phyloP scores from a whole-genome alignment of 225 moss, liverwort and hornwort species.

The Takakia lepidozioides region DNA sequence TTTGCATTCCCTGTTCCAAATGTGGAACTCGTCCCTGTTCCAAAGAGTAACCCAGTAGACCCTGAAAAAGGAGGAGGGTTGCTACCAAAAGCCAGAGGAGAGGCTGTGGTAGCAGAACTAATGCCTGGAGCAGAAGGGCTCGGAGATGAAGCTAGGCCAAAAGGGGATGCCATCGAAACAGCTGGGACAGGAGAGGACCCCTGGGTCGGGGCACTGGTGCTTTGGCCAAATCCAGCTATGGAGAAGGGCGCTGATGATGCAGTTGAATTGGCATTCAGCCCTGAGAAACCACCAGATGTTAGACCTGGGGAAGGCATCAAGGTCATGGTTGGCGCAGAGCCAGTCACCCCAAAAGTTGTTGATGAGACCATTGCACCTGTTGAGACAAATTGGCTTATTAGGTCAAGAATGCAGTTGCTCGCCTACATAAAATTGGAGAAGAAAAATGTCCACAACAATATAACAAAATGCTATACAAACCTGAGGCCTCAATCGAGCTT shows the following conservation, averaged over 20 bases:
- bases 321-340: slow-evolving; percentile 19
- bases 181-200: neutral
- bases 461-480: no score
- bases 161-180: slow-evolving; percentile 17
- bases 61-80: slow-evolving; percentile 28
- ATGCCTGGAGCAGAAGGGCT: slow-evolving; percentile 25
- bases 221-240: slow-evolving; percentile 29
- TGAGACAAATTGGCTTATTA: no score
- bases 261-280: slow-evolving; percentile 7
- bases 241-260: slow-evolving; percentile 19
- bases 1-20: slow-evolving; percentile 24
- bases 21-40: slow-evolving; percentile 19
- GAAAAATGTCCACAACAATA: no score
- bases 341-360: slow-evolving; percentile 39
- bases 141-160: slow-evolving; percentile 31
- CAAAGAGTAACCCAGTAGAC: slow-evolving; percentile 24
- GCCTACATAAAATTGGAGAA: neutral
- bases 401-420: no score
- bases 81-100: slow-evolving; percentile 24
- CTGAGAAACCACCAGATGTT: slow-evolving; percentile 8
- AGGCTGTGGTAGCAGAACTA: slow-evolving; percentile 7
- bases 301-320: neutral
- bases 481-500: slow-evolving; percentile 12
- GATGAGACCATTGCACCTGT: slow-evolving; percentile 14
- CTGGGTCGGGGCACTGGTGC: slow-evolving; percentile 15